Conservation (phyloP, 352 stramenopile species). For the Globisporangium ultimum region DNA sequence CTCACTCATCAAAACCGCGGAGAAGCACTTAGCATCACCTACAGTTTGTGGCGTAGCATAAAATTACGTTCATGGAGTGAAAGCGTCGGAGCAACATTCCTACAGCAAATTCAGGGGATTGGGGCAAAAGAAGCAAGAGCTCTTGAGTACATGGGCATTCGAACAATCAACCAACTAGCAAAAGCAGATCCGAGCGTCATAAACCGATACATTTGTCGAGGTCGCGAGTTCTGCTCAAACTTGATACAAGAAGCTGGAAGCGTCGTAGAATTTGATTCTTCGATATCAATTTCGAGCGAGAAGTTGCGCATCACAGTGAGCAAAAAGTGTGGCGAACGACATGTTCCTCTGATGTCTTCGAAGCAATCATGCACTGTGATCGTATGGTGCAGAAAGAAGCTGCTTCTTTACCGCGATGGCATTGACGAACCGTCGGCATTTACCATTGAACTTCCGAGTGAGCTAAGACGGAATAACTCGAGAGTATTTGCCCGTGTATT, state of each 20-base stretch:
- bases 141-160: slow-evolving; percentile 28
- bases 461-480: slow-evolving; percentile 3
- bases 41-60: slow-evolving; percentile 23
- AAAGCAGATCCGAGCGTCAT: slow-evolving; percentile 13
- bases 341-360: too few species aligned
- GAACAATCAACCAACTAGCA: slow-evolving; percentile 23
- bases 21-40: slow-evolving; percentile 12
- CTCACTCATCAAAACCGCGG: slow-evolving; percentile 11
- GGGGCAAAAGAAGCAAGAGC: slow-evolving; percentile 13
- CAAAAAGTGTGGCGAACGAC: background rate
- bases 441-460: slow-evolving; percentile 1
- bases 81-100: slow-evolving; percentile 3
- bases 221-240: slow-evolving; percentile 12
- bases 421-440: slow-evolving; percentile 2
- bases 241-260: slow-evolving; percentile 14
- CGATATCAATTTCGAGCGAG: background rate
- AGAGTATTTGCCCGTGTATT: slow-evolving; percentile 21
- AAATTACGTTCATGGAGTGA: slow-evolving; percentile 27
- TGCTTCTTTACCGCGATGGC: slow-evolving; percentile 21
- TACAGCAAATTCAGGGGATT: slow-evolving; percentile 22
- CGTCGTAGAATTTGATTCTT: slow-evolving; percentile 19
- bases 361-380: slow-evolving; percentile 16
- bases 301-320: slow-evolving; percentile 7
- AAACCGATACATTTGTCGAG: slow-evolving; percentile 15
- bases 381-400: slow-evolving; percentile 6